These are phyloP conservation scores for Penicillium parvum DNA, from an alignment of 495 filamentous ascomycete genomes.

Conservation along the genomic window DNA sequence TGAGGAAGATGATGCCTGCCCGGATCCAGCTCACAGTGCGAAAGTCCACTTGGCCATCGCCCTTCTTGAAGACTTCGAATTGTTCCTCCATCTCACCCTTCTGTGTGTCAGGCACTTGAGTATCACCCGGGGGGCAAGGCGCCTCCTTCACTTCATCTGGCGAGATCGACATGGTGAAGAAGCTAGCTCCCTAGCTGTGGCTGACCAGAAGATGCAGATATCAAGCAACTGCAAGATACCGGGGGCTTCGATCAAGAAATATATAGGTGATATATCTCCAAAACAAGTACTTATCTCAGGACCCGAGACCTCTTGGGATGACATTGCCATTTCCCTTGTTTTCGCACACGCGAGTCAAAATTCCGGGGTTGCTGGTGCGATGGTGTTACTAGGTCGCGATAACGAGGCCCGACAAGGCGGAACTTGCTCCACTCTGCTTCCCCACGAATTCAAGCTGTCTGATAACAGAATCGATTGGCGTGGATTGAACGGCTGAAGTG, in stretches of 20 bases:
- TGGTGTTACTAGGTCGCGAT: conserved; percentile 1
- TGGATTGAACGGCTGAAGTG: not conserved
- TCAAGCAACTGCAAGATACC: not conserved
- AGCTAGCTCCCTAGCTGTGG: not conserved
- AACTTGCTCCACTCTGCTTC: conserved; percentile 7
- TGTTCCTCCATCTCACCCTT: conserved; percentile 21
- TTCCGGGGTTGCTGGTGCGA: not conserved
- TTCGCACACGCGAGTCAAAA: not conserved
- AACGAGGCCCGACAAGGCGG: conserved; percentile 3
- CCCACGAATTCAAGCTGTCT: conserved; percentile 14
- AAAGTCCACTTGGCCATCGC: conserved; percentile 48
- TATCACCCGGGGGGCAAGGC: conserved; percentile 5
- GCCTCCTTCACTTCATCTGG: conserved; percentile 19
- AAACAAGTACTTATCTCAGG: conserved; percentile 9
- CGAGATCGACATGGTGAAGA: conserved; percentile 9
- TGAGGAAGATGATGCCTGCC: conserved; percentile 54
- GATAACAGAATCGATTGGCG: conserved; percentile 6
- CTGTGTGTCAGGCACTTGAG: conserved; percentile 3
- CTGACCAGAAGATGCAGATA: not conserved
- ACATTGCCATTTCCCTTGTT: conserved; percentile 5
- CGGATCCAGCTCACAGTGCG: conserved; percentile 55
- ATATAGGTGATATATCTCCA: conserved; percentile 6
- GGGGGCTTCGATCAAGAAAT: not conserved
- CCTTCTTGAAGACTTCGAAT: conserved; percentile 50
- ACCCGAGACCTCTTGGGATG: conserved; percentile 2